Evolutionary conservation across 345 rosid species (phyloP), one percentile per base, ranked within the genome.

Genomic region (Euphorbia tirucalli): DNA sequence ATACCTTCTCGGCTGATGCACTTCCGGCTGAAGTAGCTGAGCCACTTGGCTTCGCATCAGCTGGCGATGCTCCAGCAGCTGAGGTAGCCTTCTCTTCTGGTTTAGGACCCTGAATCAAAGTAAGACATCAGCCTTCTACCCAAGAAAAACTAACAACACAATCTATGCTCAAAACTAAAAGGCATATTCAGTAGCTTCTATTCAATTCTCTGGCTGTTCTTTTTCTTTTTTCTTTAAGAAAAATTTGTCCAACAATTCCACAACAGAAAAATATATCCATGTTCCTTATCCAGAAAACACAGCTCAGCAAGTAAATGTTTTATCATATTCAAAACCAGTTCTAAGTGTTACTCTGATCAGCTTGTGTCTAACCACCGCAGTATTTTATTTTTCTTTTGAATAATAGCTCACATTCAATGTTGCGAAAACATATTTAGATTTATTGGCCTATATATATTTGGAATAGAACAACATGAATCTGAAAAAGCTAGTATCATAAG

Each of bases 51-150:
- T 84, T 87, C 13, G 83, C 85, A 63, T 82, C 85, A 43, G 78
- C 15, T 43, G 75, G 85, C 21, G 87, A 43, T 72, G 22, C 80
- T 22, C 75, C 80, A 13, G 85, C 52, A 28, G 82, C 82, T 5
- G 85, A 72, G 37, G 79, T 79, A 16, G 88, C 74, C 39, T 74
- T 83, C 75, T 83, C 97, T 78, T 82, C 98, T 22, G 87, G 86
- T 61, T 85, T 82, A 13, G 93, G 92, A 66, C 97, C 99, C 96
- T 87, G 81, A 61, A 77, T 27, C 25, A 43, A 41, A 27, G n/a
- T 32, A 58, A 65, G 27, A 41, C 19, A 11, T 16, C 28, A 57
- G 37, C 56, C 16, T 37, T 52, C 10, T 7, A 44, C 16, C 22
- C 39, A 28, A 64, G 60, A 21, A 62, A 62, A 24, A 24, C 18